Conservation (phyloP, 2,329 filamentous ascomycete species). For the Phyllosticta paracitricarpa region DNA sequence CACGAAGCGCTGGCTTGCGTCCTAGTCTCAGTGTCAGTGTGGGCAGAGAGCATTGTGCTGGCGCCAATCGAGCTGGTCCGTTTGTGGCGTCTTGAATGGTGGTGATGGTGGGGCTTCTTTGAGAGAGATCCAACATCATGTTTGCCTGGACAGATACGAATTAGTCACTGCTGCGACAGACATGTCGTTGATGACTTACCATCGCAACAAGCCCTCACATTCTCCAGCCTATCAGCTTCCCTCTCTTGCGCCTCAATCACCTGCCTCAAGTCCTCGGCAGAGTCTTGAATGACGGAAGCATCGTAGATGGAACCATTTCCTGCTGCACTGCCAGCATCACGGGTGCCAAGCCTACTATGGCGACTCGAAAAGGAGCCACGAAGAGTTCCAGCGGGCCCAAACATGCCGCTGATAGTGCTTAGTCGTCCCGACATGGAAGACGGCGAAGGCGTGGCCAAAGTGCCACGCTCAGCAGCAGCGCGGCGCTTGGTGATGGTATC, state of each 20-base stretch:
- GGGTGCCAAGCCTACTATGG: conserved; percentile 30
- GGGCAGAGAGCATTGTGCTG: conserved; percentile 1
- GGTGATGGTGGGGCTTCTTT: conserved; percentile 21
- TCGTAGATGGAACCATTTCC: conserved; percentile 29
- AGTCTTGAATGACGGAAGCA: conserved; percentile 55
- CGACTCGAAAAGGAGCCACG: conserved; percentile 42
- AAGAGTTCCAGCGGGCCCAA: conserved; percentile 33
- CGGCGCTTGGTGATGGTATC: conserved; percentile 20
- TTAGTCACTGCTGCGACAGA: background rate
- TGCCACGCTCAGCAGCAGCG: conserved; percentile 4
- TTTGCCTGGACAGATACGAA: conserved; percentile 28
- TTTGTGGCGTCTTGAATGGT: conserved; percentile 5
- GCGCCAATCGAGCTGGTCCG: conserved; percentile 7
- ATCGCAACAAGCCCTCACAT: conserved; percentile 95
- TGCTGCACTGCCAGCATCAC: conserved; percentile 15
- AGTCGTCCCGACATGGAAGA: conserved; percentile 37
- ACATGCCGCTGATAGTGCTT: conserved; percentile 35
- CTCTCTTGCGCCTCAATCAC: conserved; percentile 69
- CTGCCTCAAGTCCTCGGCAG: conserved; percentile 68
- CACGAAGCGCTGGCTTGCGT: conserved; percentile 1
- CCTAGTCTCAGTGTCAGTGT: conserved; percentile 4
- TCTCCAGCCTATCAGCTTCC: conserved; percentile 74
- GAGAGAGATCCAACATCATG: conserved; percentile 41
- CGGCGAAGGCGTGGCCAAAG: conserved; percentile 20
- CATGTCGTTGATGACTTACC: conserved; percentile 34